These are phyloP conservation scores for Neofusicoccum sp. DNA, from an alignment of 2,329 filamentous ascomycete species.

Conservation along the genomic window DNA sequence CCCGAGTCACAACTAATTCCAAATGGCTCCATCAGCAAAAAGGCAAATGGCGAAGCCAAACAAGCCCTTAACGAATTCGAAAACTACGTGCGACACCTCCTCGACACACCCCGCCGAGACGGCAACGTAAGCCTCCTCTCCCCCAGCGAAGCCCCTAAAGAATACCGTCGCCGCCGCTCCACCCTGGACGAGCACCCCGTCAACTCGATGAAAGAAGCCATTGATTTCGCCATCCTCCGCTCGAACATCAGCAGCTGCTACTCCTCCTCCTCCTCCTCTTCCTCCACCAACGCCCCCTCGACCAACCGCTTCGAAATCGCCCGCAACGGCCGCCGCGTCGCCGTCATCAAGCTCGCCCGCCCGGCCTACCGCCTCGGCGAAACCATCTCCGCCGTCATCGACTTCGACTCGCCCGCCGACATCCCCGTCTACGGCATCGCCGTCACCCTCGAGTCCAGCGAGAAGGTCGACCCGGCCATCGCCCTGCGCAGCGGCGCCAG, in stretches of 20 bases:
- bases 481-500: conserved; percentile 84
- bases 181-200: conserved; percentile 54
- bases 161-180: conserved; percentile 49
- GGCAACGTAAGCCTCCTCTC: conserved; percentile 63
- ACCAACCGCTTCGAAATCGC: conserved; percentile 96
- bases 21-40: conserved; percentile 24
- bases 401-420: conserved; percentile 71
- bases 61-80: conserved; percentile 40
- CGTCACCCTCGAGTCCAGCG: conserved; percentile 80
- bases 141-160: conserved; percentile 62
- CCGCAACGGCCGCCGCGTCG: conserved; percentile 87
- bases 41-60: conserved; percentile 23
- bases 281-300: conserved; percentile 66
- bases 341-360: conserved; percentile 83
- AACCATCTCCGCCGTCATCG: conserved; percentile 78
- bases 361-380: conserved; percentile 90
- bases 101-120: conserved; percentile 36
- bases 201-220: conserved; percentile 75
- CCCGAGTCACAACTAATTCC: conserved; percentile 30
- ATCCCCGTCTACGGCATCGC: conserved; percentile 86
- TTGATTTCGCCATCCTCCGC: conserved; percentile 86
- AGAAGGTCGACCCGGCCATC: conserved; percentile 77
- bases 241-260: conserved; percentile 54
- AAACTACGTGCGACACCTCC: conserved; percentile 51
- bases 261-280: conserved; percentile 50